phyloP scores from a whole-genome alignment of 2,329 filamentous ascomycete species.

The Penicillium psychrosexuale region DNA sequence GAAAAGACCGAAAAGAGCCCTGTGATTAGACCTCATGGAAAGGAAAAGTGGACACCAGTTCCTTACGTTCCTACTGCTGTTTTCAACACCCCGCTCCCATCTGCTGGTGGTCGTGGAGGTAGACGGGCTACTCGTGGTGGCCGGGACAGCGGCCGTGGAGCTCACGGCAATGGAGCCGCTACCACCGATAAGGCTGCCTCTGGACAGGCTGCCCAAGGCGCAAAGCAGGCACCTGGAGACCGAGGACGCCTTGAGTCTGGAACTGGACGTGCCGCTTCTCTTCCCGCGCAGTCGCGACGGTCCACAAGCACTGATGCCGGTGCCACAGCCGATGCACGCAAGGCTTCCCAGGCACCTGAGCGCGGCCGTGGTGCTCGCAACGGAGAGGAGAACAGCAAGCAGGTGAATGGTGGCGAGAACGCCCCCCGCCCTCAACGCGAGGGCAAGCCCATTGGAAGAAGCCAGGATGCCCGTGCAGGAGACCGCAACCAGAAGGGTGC shows the following conservation, averaged over 20 bases:
- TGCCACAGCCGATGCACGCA: slow-evolving; percentile 31
- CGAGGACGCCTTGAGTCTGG: slow-evolving; percentile 37
- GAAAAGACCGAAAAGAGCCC: slow-evolving; percentile 62
- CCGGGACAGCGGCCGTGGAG: slow-evolving; percentile 48
- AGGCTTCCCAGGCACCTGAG: slow-evolving; percentile 31
- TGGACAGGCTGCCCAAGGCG: slow-evolving; percentile 26
- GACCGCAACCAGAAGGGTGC: slow-evolving; percentile 29
- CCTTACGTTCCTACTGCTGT: slow-evolving; percentile 79
- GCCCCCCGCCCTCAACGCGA: slow-evolving; percentile 33
- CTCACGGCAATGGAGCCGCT: slow-evolving; percentile 33
- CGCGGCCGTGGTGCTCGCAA: slow-evolving; percentile 32
- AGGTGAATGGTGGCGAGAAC: slow-evolving; percentile 30
- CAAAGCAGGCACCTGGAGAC: slow-evolving; percentile 34
- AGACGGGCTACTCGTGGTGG: slow-evolving; percentile 57
- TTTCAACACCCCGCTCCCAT: slow-evolving; percentile 74
- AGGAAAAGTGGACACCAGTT: slow-evolving; percentile 82
- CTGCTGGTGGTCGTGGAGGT: slow-evolving; percentile 48
- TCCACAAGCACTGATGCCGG: slow-evolving; percentile 36
- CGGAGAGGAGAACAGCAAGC: slow-evolving; percentile 30
- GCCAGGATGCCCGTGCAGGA: slow-evolving; percentile 29
- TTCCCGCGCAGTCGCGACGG: slow-evolving; percentile 39
- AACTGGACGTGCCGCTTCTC: slow-evolving; percentile 38
- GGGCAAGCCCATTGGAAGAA: slow-evolving; percentile 35
- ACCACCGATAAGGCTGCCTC: slow-evolving; percentile 35
- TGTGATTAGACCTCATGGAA: slow-evolving; percentile 58